A percentile compares a stretch with the other conserved stretches of the same genome.
Evolutionary conservation across 805 yeast genomes (phyloP).

Genomic region (Maudiozyma barnettii): DNA sequence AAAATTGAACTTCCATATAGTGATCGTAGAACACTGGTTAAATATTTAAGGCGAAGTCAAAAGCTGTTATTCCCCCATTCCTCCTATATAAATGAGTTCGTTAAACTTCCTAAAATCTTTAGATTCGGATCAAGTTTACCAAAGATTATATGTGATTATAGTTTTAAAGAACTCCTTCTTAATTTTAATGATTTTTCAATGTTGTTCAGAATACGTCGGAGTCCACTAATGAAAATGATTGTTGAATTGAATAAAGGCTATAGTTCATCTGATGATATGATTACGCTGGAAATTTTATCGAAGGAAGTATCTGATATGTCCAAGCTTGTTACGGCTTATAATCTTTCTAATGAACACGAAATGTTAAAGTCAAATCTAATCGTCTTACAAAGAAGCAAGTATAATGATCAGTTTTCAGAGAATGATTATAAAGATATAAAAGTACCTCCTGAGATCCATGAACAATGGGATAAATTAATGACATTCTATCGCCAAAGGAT

Average conservation of each 20-base stretch:
- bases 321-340: neutral
- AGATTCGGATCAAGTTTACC: neutral
- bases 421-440: conserved; percentile 1
- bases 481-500: conserved; percentile 5
- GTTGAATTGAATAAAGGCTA: conserved; percentile 2
- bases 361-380: conserved; percentile 7
- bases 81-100: neutral
- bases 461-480: conserved; percentile 12
- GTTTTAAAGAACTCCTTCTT: neutral
- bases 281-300: neutral
- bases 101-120: neutral
- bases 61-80: too few species aligned
- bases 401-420: conserved; percentile 13
- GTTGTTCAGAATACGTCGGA: neutral
- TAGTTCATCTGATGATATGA: conserved; percentile 4
- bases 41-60: too few species aligned
- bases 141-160: neutral
- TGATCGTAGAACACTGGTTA: too few species aligned
- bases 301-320: neutral
- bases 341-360: neutral
- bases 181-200: neutral
- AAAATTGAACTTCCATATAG: too few species aligned
- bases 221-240: neutral
- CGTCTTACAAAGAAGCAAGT: conserved; percentile 16
- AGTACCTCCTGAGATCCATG: conserved; percentile 15